Evolutionary conservation across 306 rosid species (phyloP), one percentile per base, ranked within the genome.

Genomic region (Castanea crenata): DNA sequence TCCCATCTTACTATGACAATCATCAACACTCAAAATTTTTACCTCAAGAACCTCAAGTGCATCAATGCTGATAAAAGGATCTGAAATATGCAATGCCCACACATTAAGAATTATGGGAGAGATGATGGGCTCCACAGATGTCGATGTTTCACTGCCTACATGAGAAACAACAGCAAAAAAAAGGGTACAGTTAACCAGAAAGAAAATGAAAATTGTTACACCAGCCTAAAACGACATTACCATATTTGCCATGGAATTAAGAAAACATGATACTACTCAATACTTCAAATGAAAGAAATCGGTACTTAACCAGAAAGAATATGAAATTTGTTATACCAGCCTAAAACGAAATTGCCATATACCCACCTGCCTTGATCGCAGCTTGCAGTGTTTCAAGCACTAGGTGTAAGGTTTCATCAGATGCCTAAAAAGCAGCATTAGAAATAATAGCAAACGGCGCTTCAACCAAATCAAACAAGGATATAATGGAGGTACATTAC

Each of bases 11-110:
- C 29, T 55, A 76, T 52, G 41, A 49, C 76, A 71, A 54, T 76
- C 35, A 80, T 23, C 79, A 79, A 73, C 51, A 18, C 54, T 77
- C 58, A 75, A 78, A n/a, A 85, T 46, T 57, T 68, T 80, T 91
- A 92, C 99, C 99, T 92, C 99, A 51, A 94, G 89, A 90, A 92
- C 93, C 79, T 94, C 99, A 80, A 94, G 88, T 74, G 94, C 91
- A 86, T 92, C 97, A 85, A 91, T 89, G 81, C 97, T 87, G 85
- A 91, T 91, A 79, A 92, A 94, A 86, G 99, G 99, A 83, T 94
- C 99, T n/a, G 87, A 90, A 79, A 94, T 81, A 73, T 94, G 92
- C 54, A 88, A 78, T 56, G 93, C 97, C 99, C 99, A 94, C 69
- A 86, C 75, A 82, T 92, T 86, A 79, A 94, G 97, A 76, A 94